Conservation (phyloP, 345 rosid species). For the Geranium rotundifolium region DNA sequence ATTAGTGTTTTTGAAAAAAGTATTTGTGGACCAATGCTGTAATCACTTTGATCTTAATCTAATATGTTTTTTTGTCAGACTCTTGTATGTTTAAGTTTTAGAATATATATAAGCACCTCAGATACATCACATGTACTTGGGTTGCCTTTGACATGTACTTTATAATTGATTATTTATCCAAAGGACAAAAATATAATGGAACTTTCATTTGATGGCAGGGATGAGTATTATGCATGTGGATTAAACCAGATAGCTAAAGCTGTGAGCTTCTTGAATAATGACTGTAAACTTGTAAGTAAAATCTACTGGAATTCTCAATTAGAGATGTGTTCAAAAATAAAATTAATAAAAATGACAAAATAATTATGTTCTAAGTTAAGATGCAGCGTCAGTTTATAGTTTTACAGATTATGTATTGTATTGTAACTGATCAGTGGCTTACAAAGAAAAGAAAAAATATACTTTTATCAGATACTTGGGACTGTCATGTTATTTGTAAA, state of each 20-base stretch:
- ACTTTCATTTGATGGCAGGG: conserved; percentile 37
- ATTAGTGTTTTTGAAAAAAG: not conserved
- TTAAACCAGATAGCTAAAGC: conserved; percentile 89
- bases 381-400: no score
- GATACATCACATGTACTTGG: not conserved
- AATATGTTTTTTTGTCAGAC: not conserved
- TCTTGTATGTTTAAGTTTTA: not conserved
- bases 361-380: no score
- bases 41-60: not conserved
- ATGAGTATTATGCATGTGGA: conserved; percentile 94
- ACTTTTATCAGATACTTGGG: no score
- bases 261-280: conserved; percentile 96
- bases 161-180: not conserved
- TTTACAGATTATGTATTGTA: no score
- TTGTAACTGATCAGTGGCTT: no score
- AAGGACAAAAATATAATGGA: not conserved
- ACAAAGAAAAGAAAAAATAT: no score
- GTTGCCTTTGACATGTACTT: not conserved
- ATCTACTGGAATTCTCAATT: not conserved
- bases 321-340: not conserved
- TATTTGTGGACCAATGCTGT: not conserved
- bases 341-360: no score
- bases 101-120: not conserved
- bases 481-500: no score
- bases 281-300: conserved; percentile 86